Evolutionary conservation across 257 asterid species (phyloP), one percentile per base, ranked within the genome.

Genomic region (Mentha longifolia): DNA sequence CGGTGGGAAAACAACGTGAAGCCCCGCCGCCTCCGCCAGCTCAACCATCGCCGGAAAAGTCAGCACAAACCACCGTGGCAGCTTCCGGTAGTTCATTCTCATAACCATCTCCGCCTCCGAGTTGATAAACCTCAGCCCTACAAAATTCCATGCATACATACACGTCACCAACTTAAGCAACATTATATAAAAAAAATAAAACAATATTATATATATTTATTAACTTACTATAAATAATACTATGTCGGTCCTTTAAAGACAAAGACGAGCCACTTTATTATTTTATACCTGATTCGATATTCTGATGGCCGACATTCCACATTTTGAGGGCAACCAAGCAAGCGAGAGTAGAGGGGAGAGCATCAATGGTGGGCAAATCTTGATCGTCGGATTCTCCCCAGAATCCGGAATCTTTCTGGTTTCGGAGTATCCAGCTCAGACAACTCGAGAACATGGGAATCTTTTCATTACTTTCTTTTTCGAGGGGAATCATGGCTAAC

Each of bases 401-500:
- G 70, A 78, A 84, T 11, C 88, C 90, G 57, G 28, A 74, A 25
- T 74, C 85, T 0, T 58, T 82, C 70, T 86, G 95, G 80, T 86
- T 88, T 3, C 47, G 64, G 4, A 81, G 17, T 9, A 88, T 50
- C 95, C 95, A 88, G 20, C 68, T 39, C 74, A 86, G 42, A 57
- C 87, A 86, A 22, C 46, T 61, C 47, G 43, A 7, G 78, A 88
- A 84, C 90, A 81, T 79, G 0, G 92, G 92, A 9, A 42, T 54
- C n/a, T 39, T 75, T 25, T 2, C 7, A 0, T 72, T 6, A 7
- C n/a, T 0, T 28, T 28, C 31, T 3, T 74, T 7, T 5, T 5
- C 55, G 56, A 52, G 59, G 2, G 89, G 85, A 39, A 88, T 46
- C 90, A 84, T 88, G 72, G 90, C 87, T 64, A 88, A 17, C 89